These are phyloP conservation scores for Cicer yamashitae DNA, from an alignment of 306 rosid genomes.

Conservation along the genomic window DNA sequence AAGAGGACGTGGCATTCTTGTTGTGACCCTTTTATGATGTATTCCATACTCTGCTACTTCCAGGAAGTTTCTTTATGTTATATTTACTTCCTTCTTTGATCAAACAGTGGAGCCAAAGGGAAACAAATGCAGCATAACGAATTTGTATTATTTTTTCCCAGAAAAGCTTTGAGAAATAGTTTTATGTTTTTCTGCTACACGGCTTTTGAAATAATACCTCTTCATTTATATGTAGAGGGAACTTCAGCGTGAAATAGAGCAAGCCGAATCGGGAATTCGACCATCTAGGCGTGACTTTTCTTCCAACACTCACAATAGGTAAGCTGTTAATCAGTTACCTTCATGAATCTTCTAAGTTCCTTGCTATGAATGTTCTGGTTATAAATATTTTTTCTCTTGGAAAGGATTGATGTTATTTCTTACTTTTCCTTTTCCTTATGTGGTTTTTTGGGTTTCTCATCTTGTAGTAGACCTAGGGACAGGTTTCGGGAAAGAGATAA, in stretches of 20 bases:
- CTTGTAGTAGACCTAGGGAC: slow-evolving; percentile 81
- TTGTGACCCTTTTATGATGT: background rate
- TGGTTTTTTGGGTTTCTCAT: slow-evolving; percentile 31
- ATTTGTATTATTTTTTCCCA: background rate
- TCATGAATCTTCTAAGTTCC: background rate
- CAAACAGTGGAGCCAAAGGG: background rate
- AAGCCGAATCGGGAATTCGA: slow-evolving; percentile 85
- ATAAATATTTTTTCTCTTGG: background rate
- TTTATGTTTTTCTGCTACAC: slow-evolving; percentile 13
- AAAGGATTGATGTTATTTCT: slow-evolving; percentile 21
- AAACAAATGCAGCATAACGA: background rate
- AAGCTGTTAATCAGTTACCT: slow-evolving; percentile 40
- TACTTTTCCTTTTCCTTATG: background rate
- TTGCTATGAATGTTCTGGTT: slow-evolving; percentile 2
- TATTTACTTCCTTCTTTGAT: slow-evolving; percentile 1
- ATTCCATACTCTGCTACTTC: background rate
- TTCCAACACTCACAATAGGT: slow-evolving; percentile 77
- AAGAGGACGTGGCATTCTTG: slow-evolving; percentile 2
- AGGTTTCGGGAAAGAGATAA: slow-evolving; percentile 93
- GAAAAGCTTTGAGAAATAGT: slow-evolving; percentile 11
- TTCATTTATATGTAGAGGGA: slow-evolving; percentile 70
- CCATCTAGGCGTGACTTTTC: slow-evolving; percentile 84
- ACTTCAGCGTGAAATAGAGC: slow-evolving; percentile 91
- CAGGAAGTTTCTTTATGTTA: slow-evolving; percentile 3
- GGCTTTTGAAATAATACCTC: slow-evolving; percentile 18